Evolutionary conservation across 192 early-diverging fungal species (phyloP), one percentile per base, ranked within the genome.

Genomic region (Kappamyces sp.): DNA sequence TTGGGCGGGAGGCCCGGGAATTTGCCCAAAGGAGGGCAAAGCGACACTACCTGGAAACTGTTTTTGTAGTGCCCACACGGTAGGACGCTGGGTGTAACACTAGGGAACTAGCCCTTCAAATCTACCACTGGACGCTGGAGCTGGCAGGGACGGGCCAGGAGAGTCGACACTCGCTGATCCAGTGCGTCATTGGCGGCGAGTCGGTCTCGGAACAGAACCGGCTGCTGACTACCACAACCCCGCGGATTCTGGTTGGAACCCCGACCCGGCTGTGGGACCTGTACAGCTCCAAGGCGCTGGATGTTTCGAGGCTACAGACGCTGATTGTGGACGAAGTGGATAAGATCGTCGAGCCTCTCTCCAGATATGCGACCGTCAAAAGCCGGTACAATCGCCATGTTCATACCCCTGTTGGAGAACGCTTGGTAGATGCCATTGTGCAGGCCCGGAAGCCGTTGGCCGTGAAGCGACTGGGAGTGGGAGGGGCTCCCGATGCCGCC

Each of bases 281-380:
- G 5, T 65, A 66, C 35, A 13, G 69, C 41, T 53, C n/a, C 35
- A 51, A 49, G 5, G 43, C 37, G 13, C 54, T 72, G 23, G 77
- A 75, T 47, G 42, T 58, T 4, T 38, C 61, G 13, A 47, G 67
- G 0, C 35, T 79, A 32, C 74, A 79, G 60, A 61, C 59, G 4
- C 6, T 79, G 23, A 63, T 76, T 1, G 52, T 79, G 3, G 77
- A 79, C 60, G 74, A 79, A 51, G 66, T 72, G 2, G 77, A 79
- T 49, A 39, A 60, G 41, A 53, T 74, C 4, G 67, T 74, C 3
- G 52, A 60, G 12, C 40, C 67, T 5, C 38, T 35, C 5, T 38
- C 57, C 23, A 64, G 72, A 4, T 72, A 72, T 42, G 63, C 55
- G 13, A 58, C 66, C 2, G 47, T 69, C 32, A 68, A 61, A 15